These are phyloP conservation scores for Triticum urartu DNA, from an alignment of 176 grass and related monocot genomes.

Conservation along the genomic window DNA sequence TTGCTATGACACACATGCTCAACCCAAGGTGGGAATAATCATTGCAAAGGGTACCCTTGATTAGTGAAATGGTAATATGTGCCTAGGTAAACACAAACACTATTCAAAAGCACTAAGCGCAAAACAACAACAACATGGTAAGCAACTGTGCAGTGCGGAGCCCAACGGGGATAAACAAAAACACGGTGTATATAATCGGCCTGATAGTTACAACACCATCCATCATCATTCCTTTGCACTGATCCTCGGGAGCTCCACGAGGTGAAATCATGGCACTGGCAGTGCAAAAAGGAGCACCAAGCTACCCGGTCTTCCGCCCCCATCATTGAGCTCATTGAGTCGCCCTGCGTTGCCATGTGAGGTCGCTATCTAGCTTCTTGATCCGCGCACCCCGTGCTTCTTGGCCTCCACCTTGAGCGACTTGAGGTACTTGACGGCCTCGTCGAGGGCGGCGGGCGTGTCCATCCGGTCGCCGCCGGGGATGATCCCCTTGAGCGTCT, in stretches of 20 bases:
- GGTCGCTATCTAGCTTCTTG: slow-evolving; percentile 14
- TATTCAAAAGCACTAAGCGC: too few species aligned
- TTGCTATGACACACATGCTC: too few species aligned
- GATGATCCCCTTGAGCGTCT: slow-evolving; percentile 71
- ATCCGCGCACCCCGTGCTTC: slow-evolving; percentile 38
- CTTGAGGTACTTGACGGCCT: slow-evolving; percentile 73
- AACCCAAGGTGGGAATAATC: too few species aligned
- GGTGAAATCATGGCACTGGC: slow-evolving; percentile 31
- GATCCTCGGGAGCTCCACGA: slow-evolving; percentile 13
- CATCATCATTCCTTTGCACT: slow-evolving; percentile 8
- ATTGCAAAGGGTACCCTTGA: too few species aligned
- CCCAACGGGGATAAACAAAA: background rate
- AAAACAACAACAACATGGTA: background rate
- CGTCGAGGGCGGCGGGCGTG: slow-evolving; percentile 68
- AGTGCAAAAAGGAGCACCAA: slow-evolving; percentile 24
- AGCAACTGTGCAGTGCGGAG: background rate
- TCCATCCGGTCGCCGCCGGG: slow-evolving; percentile 76
- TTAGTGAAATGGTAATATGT: too few species aligned
- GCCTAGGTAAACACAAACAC: too few species aligned
- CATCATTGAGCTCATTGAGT: background rate
- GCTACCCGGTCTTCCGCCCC: background rate
- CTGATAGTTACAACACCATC: slow-evolving; percentile 38
- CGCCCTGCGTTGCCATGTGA: background rate
- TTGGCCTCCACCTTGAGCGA: slow-evolving; percentile 74
- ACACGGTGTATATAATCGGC: slow-evolving; percentile 41